Percentiles rank a stretch among this genome's conserved stretches.
These are phyloP conservation scores for Candida nonsorbophila DNA, from an alignment of 805 yeast species.

Conservation along the genomic window DNA sequence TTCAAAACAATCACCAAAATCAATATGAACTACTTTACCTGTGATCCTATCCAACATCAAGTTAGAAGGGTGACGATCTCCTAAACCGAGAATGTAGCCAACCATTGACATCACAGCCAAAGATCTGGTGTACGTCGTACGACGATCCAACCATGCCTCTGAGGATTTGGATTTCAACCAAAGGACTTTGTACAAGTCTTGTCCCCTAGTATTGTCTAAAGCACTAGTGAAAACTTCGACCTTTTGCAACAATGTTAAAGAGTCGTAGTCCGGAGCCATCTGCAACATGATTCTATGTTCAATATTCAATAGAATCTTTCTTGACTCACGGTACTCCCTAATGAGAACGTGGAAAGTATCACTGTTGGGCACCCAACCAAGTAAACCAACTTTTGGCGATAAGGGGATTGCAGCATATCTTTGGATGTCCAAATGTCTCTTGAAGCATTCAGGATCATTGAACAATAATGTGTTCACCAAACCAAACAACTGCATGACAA, in stretches of 20 bases:
- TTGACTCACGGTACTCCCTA: conserved; percentile 85
- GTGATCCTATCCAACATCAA: conserved; percentile 91
- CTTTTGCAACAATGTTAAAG: conserved; percentile 80
- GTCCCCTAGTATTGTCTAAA: conserved; percentile 90
- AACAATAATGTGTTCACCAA: conserved; percentile 84
- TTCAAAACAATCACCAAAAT: conserved; percentile 98
- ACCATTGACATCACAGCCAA: conserved; percentile 99
- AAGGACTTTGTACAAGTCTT: conserved; percentile 88
- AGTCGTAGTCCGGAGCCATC: conserved; percentile 97
- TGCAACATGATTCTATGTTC: conserved; percentile 95
- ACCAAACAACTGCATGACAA: conserved; percentile 97
- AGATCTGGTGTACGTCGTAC: conserved; percentile 94
- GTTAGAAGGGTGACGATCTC: conserved; percentile 97
- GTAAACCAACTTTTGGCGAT: conserved; percentile 92
- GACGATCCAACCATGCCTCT: conserved; percentile 95
- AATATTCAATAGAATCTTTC: conserved; percentile 83
- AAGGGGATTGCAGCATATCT: conserved; percentile 90
- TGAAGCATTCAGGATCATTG: conserved; percentile 93
- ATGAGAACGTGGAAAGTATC: conserved; percentile 94
- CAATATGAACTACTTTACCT: conserved; percentile 95
- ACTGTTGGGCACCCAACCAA: conserved; percentile 97
- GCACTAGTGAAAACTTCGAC: conserved; percentile 97
- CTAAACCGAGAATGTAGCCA: conserved; percentile 93
- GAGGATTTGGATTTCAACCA: conserved; percentile 96
- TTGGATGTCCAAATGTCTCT: conserved; percentile 90